Percentiles rank a stretch among this genome's conserved stretches.
These are phyloP conservation scores for Oryza meridionalis DNA, from an alignment of 176 grass and related monocot species.

Conservation along the genomic window DNA sequence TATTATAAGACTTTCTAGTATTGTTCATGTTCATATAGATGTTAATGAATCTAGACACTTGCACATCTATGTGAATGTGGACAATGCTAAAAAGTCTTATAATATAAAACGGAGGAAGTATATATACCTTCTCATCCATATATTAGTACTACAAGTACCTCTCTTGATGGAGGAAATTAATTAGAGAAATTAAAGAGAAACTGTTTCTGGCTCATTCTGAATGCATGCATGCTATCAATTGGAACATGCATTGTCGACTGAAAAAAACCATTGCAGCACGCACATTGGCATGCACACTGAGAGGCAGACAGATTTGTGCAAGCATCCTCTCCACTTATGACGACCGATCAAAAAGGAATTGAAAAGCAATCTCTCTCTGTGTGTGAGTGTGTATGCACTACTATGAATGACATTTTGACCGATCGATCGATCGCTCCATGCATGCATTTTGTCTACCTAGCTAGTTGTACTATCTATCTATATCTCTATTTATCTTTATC, in stretches of 20 bases:
- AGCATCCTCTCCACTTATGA: conserved; percentile 4
- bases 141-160: background rate
- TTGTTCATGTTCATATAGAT: no score
- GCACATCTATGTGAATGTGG: no score
- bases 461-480: background rate
- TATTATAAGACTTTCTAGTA: no score
- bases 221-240: background rate
- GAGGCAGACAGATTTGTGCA: background rate
- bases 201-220: background rate
- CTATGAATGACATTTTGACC: background rate
- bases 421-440: conserved; percentile 3
- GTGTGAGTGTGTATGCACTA: background rate
- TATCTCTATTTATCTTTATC: background rate
- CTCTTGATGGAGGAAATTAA: background rate
- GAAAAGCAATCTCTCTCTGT: background rate
- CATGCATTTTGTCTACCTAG: background rate
- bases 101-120: no score
- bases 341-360: conserved; percentile 11
- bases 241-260: background rate
- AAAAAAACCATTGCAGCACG: conserved; percentile 6
- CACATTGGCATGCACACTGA: conserved; percentile 3
- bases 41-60: no score
- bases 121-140: background rate
- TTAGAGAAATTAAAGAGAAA: background rate
- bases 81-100: no score